Conservation (phyloP, 805 yeast species). For the Yarrowia osloensis region DNA sequence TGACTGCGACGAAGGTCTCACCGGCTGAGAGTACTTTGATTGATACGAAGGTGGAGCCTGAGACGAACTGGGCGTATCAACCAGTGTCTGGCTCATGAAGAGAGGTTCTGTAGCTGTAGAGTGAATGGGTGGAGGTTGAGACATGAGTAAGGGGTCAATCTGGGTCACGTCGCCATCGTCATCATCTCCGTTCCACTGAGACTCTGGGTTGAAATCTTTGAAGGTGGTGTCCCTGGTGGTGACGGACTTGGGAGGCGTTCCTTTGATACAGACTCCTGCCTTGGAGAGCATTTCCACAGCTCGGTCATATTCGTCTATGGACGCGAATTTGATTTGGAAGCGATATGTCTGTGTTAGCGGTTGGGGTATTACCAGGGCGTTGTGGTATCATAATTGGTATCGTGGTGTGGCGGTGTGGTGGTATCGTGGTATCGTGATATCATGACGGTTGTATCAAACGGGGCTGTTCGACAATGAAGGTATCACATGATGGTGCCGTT, state of each 20-base stretch:
- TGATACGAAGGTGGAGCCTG: not conserved
- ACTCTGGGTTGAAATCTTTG: conserved; percentile 13
- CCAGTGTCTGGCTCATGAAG: not conserved
- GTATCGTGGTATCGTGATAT: no score
- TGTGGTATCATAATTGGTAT: not conserved
- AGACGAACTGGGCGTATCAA: not conserved
- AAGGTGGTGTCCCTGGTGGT: not conserved
- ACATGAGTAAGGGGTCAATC: not conserved
- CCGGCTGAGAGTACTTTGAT: not conserved
- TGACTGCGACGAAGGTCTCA: not conserved
- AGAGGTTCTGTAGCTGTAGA: not conserved
- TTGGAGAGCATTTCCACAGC: not conserved
- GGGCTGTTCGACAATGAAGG: no score
- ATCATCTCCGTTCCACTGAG: not conserved
- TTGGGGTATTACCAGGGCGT: not conserved
- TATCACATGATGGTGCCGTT: no score
- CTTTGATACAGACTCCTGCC: conserved; percentile 6
- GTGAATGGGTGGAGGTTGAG: not conserved
- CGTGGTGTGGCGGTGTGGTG: not conserved
- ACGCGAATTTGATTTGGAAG: conserved; percentile 8
- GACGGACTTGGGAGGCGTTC: not conserved
- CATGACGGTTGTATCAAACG: no score
- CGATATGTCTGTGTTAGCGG: conserved; percentile 24
- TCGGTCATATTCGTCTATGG: not conserved
- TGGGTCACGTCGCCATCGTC: not conserved